These are phyloP conservation scores for Rhizopus arrhizus DNA, from an alignment of 371 early-diverging fungal species.

Conservation along the genomic window DNA sequence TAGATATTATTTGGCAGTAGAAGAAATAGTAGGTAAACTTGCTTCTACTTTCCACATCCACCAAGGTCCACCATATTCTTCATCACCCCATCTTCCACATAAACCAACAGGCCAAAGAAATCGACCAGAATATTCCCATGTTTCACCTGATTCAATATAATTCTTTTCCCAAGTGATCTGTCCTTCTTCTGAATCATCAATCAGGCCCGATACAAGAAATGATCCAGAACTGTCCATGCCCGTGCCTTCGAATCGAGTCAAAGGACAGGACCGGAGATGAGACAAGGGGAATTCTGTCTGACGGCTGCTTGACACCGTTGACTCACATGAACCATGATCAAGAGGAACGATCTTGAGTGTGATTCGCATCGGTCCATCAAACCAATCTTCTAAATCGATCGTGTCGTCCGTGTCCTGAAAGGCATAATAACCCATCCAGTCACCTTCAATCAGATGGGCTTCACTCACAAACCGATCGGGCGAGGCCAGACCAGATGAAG, in stretches of 20 bases:
- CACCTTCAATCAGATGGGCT: constrained; percentile 48
- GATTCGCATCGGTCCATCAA: constrained; percentile 52
- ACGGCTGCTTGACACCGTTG: neutral
- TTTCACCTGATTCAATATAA: constrained; percentile 47
- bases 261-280: constrained; percentile 39
- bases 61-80: constrained; percentile 55
- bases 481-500: constrained; percentile 41
- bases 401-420: constrained; percentile 42
- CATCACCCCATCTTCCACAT: constrained; percentile 54
- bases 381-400: constrained; percentile 37
- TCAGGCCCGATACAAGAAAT: constrained; percentile 44
- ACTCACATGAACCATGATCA: constrained; percentile 27
- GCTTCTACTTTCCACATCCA: constrained; percentile 49
- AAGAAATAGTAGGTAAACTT: constrained; percentile 10
- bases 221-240: constrained; percentile 44
- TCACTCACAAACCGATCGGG: constrained; percentile 42
- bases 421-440: constrained; percentile 55
- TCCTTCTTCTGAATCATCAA: constrained; percentile 53
- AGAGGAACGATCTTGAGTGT: constrained; percentile 45
- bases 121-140: constrained; percentile 53
- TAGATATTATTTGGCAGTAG: constrained; percentile 30
- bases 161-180: constrained; percentile 53
- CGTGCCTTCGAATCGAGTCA: constrained; percentile 51
- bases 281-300: constrained; percentile 28
- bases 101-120: constrained; percentile 50